Percentiles rank a stretch among this genome's conserved stretches.
Evolutionary conservation across 805 yeast genomes (phyloP).

Genomic region (Metschnikowia amazonensis): DNA sequence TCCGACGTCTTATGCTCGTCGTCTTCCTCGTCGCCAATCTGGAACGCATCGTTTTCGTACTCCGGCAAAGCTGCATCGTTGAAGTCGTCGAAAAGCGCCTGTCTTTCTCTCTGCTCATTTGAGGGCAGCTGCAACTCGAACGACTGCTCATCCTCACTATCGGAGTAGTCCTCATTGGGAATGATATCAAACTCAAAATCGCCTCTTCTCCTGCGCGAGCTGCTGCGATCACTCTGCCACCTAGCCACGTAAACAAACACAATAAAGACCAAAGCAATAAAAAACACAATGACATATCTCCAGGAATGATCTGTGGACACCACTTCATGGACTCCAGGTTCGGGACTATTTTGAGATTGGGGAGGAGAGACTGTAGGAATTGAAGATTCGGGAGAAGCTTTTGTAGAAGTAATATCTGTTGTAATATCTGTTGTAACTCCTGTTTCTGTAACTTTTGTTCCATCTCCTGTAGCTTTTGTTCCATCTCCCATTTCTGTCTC

Average conservation of each 20-base stretch:
- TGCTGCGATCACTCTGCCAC: slow-evolving; percentile 38
- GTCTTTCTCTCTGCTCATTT: slow-evolving; percentile 35
- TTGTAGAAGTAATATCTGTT: too few relatives aligned
- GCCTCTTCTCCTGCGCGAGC: slow-evolving; percentile 55
- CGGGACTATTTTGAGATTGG: too few relatives aligned
- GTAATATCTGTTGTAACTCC: too few relatives aligned
- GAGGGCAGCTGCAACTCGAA: slow-evolving; percentile 28
- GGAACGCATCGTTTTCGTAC: slow-evolving; percentile 39
- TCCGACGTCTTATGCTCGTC: neutral
- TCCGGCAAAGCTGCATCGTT: slow-evolving; percentile 37
- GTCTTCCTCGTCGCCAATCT: slow-evolving; percentile 38
- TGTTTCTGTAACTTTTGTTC: too few relatives aligned
- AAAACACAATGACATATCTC: slow-evolving; percentile 57
- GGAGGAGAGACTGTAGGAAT: too few relatives aligned
- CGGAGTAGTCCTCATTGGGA: slow-evolving; percentile 56
- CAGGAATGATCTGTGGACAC: slow-evolving; percentile 45
- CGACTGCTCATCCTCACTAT: slow-evolving; percentile 34
- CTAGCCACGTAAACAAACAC: slow-evolving; percentile 44
- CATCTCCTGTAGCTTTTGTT: too few relatives aligned
- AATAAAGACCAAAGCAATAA: slow-evolving; percentile 53
- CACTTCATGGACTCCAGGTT: slow-evolving; percentile 31
- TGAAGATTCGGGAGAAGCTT: too few relatives aligned
- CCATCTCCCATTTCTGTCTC: too few relatives aligned
- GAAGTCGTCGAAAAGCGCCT: slow-evolving; percentile 39
- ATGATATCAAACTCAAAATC: slow-evolving; percentile 75